A percentile compares a stretch with the other conserved stretches of the same genome.
Evolutionary conservation across 306 rosid genomes (phyloP).

Genomic region (Hippophae tibetana): DNA sequence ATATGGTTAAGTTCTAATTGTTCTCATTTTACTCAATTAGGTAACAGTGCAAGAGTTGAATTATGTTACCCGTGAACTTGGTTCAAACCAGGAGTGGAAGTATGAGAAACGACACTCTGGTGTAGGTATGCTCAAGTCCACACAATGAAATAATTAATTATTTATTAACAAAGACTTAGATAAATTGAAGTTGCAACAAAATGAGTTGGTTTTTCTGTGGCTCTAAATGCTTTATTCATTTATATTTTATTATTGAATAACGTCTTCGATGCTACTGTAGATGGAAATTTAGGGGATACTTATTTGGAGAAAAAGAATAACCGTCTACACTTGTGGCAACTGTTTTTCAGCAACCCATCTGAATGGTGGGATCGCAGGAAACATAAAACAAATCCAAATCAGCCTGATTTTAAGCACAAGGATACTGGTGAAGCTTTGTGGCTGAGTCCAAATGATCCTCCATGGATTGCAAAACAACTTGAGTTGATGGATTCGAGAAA

Average conservation of each 20-base stretch:
- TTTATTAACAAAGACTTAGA: not conserved
- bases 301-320: conserved; percentile 20
- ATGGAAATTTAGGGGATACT: conserved; percentile 20
- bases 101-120: not conserved
- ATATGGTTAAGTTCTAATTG: not conserved
- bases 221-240: conserved; percentile 2
- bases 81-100: conserved; percentile 5
- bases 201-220: not conserved
- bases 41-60: conserved; percentile 44
- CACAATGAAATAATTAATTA: not conserved
- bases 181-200: too few species aligned
- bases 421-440: conserved; percentile 63
- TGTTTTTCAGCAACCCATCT: conserved; percentile 54
- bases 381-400: conserved; percentile 32
- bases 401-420: conserved; percentile 70
- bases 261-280: conserved; percentile 10
- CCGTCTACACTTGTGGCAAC: conserved; percentile 68
- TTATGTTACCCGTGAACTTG: conserved; percentile 28
- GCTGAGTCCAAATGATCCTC: conserved; percentile 56
- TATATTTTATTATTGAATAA: conserved; percentile 12
- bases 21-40: conserved; percentile 21
- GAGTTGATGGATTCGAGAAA: conserved; percentile 38
- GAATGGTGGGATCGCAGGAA: conserved; percentile 88
- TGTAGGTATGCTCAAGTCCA: conserved; percentile 11
- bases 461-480: conserved; percentile 73